Conservation (phyloP, 2,329 filamentous ascomycete genomes). For the Botrytis aclada region DNA sequence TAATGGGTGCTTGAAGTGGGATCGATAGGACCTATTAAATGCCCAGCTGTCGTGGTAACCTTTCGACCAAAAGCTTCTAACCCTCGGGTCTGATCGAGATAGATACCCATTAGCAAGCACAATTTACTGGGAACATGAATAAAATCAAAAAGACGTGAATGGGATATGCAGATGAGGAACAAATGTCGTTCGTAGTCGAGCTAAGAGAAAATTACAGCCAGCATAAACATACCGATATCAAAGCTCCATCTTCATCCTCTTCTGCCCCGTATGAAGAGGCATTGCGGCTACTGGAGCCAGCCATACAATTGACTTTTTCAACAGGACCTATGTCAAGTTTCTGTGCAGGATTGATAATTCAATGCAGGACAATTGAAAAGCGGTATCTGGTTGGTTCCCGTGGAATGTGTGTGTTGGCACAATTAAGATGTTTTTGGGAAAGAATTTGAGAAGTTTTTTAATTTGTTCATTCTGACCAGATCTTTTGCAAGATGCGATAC, state of each 20-base stretch:
- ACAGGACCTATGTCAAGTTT: background rate
- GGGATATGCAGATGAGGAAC: background rate
- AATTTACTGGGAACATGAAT: background rate
- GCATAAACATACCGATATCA: constrained; percentile 37
- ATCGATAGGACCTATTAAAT: constrained; percentile 74
- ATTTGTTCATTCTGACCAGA: constrained; percentile 8
- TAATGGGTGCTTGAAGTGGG: constrained; percentile 63
- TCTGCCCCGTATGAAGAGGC: constrained; percentile 34
- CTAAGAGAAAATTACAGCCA: background rate
- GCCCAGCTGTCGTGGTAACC: constrained; percentile 87
- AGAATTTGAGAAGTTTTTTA: constrained; percentile 10
- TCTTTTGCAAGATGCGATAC: background rate
- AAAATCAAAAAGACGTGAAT: background rate
- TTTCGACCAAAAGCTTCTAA: constrained; percentile 92
- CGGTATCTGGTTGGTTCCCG: background rate
- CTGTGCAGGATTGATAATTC: constrained; percentile 1
- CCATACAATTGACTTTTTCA: constrained; percentile 31
- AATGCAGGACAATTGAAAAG: background rate
- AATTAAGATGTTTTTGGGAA: background rate
- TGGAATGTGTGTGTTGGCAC: constrained; percentile 9
- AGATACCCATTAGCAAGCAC: constrained; percentile 11
- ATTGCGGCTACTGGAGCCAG: constrained; percentile 38
- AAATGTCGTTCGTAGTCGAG: constrained; percentile 2
- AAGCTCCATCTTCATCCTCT: constrained; percentile 33
- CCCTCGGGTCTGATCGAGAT: constrained; percentile 65